Evolutionary conservation across 345 rosid species (phyloP).

Genomic region (Linum lewisii): DNA sequence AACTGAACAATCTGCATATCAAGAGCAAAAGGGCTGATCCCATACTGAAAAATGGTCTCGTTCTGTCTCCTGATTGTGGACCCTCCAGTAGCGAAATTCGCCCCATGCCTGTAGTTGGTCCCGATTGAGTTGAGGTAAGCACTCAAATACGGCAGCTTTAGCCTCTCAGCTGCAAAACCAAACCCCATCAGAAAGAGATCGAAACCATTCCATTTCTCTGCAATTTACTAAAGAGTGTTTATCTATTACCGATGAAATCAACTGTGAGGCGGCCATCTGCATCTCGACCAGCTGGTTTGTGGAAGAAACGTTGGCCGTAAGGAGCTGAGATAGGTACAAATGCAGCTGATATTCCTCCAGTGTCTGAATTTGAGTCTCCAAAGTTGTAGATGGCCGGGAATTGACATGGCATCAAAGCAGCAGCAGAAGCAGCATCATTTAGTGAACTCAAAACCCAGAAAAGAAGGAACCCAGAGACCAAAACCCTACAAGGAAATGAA

Average conservation of each 20-base stretch:
- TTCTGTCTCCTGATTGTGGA: conserved; percentile 79
- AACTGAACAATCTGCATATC: conserved; percentile 87
- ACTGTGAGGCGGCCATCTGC: conserved; percentile 73
- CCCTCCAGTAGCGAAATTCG: conserved; percentile 90
- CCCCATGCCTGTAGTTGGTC: conserved; percentile 72
- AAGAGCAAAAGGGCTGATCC: conserved; percentile 81
- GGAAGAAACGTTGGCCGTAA: conserved; percentile 53
- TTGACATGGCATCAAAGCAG: conserved; percentile 25
- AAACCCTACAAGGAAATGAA: conserved; percentile 6
- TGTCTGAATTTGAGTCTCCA: conserved; percentile 84
- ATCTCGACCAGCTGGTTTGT: conserved; percentile 55
- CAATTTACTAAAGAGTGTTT: background rate
- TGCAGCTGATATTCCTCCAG: conserved; percentile 77
- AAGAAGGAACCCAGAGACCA: conserved; percentile 22
- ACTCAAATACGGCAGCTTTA: conserved; percentile 62
- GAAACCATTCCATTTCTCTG: background rate
- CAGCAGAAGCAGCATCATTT: conserved; percentile 11
- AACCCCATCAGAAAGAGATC: background rate
- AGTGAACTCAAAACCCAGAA: conserved; percentile 23
- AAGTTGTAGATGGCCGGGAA: conserved; percentile 81
- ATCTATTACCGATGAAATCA: conserved; percentile 61
- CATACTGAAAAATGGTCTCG: conserved; percentile 74
- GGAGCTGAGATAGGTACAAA: conserved; percentile 53
- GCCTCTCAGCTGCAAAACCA: conserved; percentile 53
- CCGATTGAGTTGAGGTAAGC: conserved; percentile 87